Conservation (phyloP, 2,329 filamentous ascomycete species). For the Ascochyta viciae-villosae region DNA sequence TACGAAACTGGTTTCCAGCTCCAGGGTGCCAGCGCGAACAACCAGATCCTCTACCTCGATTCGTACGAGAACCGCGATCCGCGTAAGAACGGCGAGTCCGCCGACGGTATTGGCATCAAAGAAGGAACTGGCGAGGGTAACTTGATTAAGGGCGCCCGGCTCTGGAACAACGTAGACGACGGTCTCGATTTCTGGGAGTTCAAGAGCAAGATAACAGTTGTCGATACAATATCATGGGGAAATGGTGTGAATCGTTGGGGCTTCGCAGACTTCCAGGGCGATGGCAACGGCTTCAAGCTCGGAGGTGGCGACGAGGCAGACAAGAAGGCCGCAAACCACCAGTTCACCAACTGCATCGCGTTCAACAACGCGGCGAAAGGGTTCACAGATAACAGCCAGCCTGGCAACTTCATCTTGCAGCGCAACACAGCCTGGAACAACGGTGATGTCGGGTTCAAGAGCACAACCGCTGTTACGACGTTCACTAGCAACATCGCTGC, state of each 20-base stretch:
- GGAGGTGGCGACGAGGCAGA: conserved; percentile 47
- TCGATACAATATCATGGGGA: conserved; percentile 56
- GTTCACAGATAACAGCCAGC: conserved; percentile 57
- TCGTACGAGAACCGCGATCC: conserved; percentile 44
- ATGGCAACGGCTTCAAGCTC: conserved; percentile 60
- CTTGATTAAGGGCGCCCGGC: conserved; percentile 53
- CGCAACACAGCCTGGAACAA: conserved; percentile 59
- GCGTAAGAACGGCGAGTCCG: conserved; percentile 60
- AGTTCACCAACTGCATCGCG: conserved; percentile 55
- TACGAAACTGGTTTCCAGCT: conserved; percentile 52
- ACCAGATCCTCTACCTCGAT: conserved; percentile 34
- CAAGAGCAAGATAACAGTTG: conserved; percentile 52
- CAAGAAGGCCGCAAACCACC: conserved; percentile 51
- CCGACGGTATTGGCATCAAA: conserved; percentile 59
- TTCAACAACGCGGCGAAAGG: conserved; percentile 55
- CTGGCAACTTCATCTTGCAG: conserved; percentile 50
- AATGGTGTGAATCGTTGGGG: conserved; percentile 57
- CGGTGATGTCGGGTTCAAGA: conserved; percentile 52
- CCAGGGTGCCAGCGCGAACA: conserved; percentile 40
- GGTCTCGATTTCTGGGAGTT: conserved; percentile 57
- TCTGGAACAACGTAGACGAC: conserved; percentile 62
- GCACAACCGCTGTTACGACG: conserved; percentile 44
- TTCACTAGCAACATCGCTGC: conserved; percentile 53
- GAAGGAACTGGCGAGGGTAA: conserved; percentile 57
- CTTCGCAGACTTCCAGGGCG: conserved; percentile 54